Evolutionary conservation across 2,329 filamentous ascomycete genomes (phyloP).

Genomic region (Ceratocystis colombiana): DNA sequence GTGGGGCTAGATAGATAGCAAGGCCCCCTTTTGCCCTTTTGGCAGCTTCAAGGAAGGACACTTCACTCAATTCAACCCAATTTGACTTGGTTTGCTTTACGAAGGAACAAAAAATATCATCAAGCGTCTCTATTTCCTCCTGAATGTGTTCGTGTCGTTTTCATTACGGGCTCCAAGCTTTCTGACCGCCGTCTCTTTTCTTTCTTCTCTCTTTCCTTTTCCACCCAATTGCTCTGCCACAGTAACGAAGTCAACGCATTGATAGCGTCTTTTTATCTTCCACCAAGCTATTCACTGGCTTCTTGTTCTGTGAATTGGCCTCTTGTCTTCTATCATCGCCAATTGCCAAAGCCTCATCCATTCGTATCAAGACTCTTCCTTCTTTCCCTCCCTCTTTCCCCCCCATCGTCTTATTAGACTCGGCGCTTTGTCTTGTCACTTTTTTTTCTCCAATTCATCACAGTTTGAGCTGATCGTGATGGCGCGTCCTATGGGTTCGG

Average conservation of each 20-base stretch:
- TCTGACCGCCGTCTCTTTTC: slow-evolving; percentile 12
- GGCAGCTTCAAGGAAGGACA: slow-evolving; percentile 19
- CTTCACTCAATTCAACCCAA: slow-evolving; percentile 22
- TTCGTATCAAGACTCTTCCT: neutral
- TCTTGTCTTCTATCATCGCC: slow-evolving; percentile 7
- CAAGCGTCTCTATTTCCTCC: slow-evolving; percentile 17
- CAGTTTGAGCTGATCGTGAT: slow-evolving; percentile 33
- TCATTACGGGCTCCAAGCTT: slow-evolving; percentile 19
- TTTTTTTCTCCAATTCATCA: slow-evolving; percentile 1
- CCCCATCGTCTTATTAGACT: neutral
- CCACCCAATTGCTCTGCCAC: slow-evolving; percentile 13
- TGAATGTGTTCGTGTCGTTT: slow-evolving; percentile 24
- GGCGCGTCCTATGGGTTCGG: slow-evolving; percentile 51
- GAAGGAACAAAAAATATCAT: slow-evolving; percentile 18
- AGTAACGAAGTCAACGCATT: slow-evolving; percentile 13
- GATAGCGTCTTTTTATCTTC: slow-evolving; percentile 10
- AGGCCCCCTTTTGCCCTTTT: slow-evolving; percentile 21
- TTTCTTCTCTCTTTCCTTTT: slow-evolving; percentile 8
- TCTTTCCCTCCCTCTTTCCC: neutral
- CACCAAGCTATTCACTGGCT: neutral
- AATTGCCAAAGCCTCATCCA: neutral
- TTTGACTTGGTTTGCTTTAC: slow-evolving; percentile 11
- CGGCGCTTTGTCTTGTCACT: neutral
- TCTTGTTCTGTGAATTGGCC: slow-evolving; percentile 17
- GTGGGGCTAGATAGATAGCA: slow-evolving; percentile 17